Percentiles rank a stretch among this genome's conserved stretches.
phyloP scores from a whole-genome alignment of 1,284 basidiomycete genomes.

The Cutaneotrichosporon mucoides region DNA sequence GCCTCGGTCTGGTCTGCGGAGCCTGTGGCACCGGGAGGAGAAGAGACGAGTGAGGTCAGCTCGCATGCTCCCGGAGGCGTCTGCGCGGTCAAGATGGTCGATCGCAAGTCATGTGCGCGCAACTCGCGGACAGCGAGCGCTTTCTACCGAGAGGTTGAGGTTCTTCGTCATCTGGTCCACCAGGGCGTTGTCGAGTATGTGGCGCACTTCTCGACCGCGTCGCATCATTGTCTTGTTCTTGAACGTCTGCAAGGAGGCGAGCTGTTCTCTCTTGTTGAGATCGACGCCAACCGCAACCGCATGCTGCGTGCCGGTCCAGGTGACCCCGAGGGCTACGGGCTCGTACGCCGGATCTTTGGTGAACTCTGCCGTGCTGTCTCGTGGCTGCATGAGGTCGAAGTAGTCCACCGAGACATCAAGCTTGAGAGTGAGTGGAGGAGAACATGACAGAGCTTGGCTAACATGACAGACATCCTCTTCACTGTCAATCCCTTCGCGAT shows the following conservation, averaged over 20 bases:
- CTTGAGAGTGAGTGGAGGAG: slow-evolving; percentile 69
- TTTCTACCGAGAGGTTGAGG: slow-evolving; percentile 82
- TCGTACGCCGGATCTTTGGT: slow-evolving; percentile 69
- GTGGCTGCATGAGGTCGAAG: slow-evolving; percentile 82
- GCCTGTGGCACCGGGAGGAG: slow-evolving; percentile 29
- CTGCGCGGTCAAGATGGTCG: slow-evolving; percentile 78
- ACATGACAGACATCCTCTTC: slow-evolving; percentile 58
- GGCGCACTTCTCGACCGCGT: slow-evolving; percentile 66
- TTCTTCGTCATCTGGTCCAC: slow-evolving; percentile 78
- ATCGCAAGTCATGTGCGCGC: slow-evolving; percentile 55
- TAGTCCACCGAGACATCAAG: slow-evolving; percentile 91
- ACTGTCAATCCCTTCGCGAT: slow-evolving; percentile 51
- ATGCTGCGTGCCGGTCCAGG: slow-evolving; percentile 37
- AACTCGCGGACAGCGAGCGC: slow-evolving; percentile 72
- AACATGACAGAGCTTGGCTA: neutral
- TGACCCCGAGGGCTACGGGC: slow-evolving; percentile 36
- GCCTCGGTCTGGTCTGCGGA: slow-evolving; percentile 72
- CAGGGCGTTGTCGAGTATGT: slow-evolving; percentile 75
- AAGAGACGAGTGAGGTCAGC: no score
- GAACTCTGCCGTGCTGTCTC: slow-evolving; percentile 76
- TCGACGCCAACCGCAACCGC: slow-evolving; percentile 55
- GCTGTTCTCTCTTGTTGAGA: slow-evolving; percentile 71
- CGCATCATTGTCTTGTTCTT: slow-evolving; percentile 75
- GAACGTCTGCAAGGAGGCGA: slow-evolving; percentile 78
- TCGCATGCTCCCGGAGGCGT: slow-evolving; percentile 9